Conservation (phyloP, 2,329 filamentous ascomycete species). For the Sarocladium kiliense region DNA sequence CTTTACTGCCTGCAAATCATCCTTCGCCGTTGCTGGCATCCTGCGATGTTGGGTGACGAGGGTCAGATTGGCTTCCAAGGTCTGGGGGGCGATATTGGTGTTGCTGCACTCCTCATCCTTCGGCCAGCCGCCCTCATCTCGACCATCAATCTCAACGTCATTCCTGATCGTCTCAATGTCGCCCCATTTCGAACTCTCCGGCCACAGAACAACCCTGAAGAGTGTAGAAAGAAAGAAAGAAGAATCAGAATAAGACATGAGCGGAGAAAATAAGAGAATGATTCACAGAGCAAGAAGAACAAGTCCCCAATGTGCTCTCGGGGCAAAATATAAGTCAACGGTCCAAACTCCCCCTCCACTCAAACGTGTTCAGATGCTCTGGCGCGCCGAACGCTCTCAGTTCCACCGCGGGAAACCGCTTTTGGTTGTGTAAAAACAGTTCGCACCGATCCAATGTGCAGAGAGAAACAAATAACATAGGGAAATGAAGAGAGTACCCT, state of each 20-base stretch:
- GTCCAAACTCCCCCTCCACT: slow-evolving; percentile 1
- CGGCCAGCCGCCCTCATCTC: no score
- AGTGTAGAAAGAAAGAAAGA: not conserved
- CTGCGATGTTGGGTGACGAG: not conserved
- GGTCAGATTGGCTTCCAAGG: not conserved
- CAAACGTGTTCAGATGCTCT: not conserved
- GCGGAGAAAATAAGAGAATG: not conserved
- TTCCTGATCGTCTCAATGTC: not conserved
- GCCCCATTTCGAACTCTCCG: not conserved
- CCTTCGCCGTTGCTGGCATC: no score
- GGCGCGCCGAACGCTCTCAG: not conserved
- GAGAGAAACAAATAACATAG: not conserved
- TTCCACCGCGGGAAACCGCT: not conserved
- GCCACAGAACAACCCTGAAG: not conserved
- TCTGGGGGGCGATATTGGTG: no score
- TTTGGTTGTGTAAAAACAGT: not conserved
- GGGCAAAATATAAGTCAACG: not conserved
- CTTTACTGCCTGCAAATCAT: no score
- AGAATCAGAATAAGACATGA: not conserved
- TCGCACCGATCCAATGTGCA: slow-evolving; percentile 7
- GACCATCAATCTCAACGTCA: no score
- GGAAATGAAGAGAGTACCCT: not conserved
- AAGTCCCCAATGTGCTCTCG: not conserved
- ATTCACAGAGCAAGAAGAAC: not conserved
- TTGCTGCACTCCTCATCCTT: no score